Base-by-base conservation (phyloP, 2,329 filamentous ascomycete genomes). In the Aspergillus sp. region DNA sequence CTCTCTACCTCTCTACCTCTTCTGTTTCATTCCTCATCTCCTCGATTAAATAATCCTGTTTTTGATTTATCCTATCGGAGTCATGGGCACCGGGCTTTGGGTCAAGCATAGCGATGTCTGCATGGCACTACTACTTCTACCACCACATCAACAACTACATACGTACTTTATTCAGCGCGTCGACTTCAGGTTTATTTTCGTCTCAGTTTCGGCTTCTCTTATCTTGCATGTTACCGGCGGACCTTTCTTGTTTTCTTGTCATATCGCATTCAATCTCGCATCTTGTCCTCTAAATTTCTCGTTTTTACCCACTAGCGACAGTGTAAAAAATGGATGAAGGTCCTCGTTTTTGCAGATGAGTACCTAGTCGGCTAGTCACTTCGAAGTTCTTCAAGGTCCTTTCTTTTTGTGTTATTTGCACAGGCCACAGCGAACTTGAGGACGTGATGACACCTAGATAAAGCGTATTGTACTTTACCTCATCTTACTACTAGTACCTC, bases 71-170 rank as follows among this genome's bases (percentile, higher is more conserved):
- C 43, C 45, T 34, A 22, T 19, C 45, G 46, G 34, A 49, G 45
- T 60, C 41, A 30, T 31, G 19, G 53, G 43, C 25, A 41, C 34
- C 4, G 34, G 25, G 43, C 46, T 45, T 54, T 49, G 46, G 47
- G 31, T 50, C 54, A 45, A 43, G 47, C 53, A 56, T 57, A 56
- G 53, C 59, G 49, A 59, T 52, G 25, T 57, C 53, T 57, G 30
- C 45, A 41, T 41, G 34, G 34, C 34, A 41, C 34, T 41, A 28
- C 25, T 28, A 28, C 25, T 28, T 28, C 25, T 28, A 28, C 25
- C 25, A 28, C 25, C 6, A 28, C 6, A 2, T 28, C 25, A 28
- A 28, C 6, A 28, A 28, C 34, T 9, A 43, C 54, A 28, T 57
- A 41, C 22, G 25, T 31, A 41, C 17, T 4, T 45, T 5, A 11